A percentile compares a stretch with the other conserved stretches of the same genome.
Evolutionary conservation across 2,329 filamentous ascomycete species (phyloP).

Genomic region (Fusarium irregulare): DNA sequence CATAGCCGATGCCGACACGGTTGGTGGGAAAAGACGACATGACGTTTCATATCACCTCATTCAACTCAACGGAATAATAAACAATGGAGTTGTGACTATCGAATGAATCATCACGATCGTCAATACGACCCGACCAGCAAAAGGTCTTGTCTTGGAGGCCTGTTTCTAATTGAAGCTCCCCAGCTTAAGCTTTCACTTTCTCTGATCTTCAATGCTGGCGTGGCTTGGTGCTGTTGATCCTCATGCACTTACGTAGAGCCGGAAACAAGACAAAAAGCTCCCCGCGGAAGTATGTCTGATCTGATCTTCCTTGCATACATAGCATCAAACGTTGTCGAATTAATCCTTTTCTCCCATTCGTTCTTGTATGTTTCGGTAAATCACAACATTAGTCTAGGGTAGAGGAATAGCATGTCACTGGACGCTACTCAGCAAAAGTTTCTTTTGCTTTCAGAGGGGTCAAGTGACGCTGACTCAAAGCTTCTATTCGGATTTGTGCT

Average conservation of each 20-base stretch:
- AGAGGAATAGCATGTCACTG: slow-evolving; percentile 26
- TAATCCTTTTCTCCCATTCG: slow-evolving; percentile 1
- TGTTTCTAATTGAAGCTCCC: neutral
- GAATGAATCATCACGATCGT: slow-evolving; percentile 17
- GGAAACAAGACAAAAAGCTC: slow-evolving; percentile 3
- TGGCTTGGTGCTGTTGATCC: slow-evolving; percentile 7
- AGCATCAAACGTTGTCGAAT: slow-evolving; percentile 17
- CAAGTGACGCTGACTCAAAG: slow-evolving; percentile 19
- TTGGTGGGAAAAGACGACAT: slow-evolving; percentile 28
- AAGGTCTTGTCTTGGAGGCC: neutral
- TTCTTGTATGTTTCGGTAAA: slow-evolving; percentile 2
- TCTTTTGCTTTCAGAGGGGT: slow-evolving; percentile 16
- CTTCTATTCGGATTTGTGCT: slow-evolving; percentile 6
- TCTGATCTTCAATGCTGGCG: slow-evolving; percentile 9
- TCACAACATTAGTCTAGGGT: slow-evolving; percentile 24
- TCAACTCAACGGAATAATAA: neutral
- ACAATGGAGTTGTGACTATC: neutral
- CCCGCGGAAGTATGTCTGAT: slow-evolving; percentile 7
- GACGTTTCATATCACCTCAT: slow-evolving; percentile 38
- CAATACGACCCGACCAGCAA: neutral
- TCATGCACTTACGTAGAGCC: neutral
- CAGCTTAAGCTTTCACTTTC: slow-evolving; percentile 14
- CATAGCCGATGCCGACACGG: slow-evolving; percentile 34
- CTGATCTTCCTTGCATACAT: slow-evolving; percentile 32
- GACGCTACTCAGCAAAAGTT: slow-evolving; percentile 6